Percentiles rank a stretch among this genome's conserved stretches.
Evolutionary conservation across 306 rosid genomes (phyloP).

Genomic region (Hippophae gyantsensis): DNA sequence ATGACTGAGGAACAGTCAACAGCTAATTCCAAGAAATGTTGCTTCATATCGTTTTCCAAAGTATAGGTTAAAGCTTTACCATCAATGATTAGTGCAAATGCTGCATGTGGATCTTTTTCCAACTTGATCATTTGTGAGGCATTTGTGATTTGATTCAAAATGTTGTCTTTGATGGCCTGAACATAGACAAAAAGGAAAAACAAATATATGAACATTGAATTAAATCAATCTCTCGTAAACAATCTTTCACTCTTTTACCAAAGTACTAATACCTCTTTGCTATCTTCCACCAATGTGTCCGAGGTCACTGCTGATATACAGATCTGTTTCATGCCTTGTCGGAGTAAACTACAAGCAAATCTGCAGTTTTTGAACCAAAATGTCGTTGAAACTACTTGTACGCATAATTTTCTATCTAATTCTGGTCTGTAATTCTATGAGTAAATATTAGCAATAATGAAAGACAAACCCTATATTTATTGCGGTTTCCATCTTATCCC

Average conservation of each 20-base stretch:
- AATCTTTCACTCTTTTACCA: slow-evolving; percentile 15
- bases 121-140: slow-evolving; percentile 79
- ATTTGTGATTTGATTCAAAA: slow-evolving; percentile 76
- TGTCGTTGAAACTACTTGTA: slow-evolving; percentile 5
- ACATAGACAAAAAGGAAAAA: slow-evolving; percentile 24
- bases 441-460: neutral
- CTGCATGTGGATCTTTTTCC: slow-evolving; percentile 99
- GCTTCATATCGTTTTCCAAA: slow-evolving; percentile 76
- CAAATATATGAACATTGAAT: slow-evolving; percentile 36
- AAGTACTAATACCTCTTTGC: slow-evolving; percentile 58
- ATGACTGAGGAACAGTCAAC: slow-evolving; percentile 96
- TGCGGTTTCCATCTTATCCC: slow-evolving; percentile 99
- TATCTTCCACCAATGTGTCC: slow-evolving; percentile 44
- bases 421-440: neutral
- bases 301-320: slow-evolving; percentile 41
- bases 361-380: slow-evolving; percentile 34
- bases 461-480: slow-evolving; percentile 89
- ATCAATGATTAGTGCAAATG: slow-evolving; percentile 87
- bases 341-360: slow-evolving; percentile 92
- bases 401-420: neutral
- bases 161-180: slow-evolving; percentile 74
- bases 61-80: slow-evolving; percentile 83
- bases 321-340: slow-evolving; percentile 97
- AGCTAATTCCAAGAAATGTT: slow-evolving; percentile 75
- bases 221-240: slow-evolving; percentile 28